These are phyloP conservation scores for Fusarium lateritium DNA, from an alignment of 2,329 filamentous ascomycete genomes.

Conservation along the genomic window DNA sequence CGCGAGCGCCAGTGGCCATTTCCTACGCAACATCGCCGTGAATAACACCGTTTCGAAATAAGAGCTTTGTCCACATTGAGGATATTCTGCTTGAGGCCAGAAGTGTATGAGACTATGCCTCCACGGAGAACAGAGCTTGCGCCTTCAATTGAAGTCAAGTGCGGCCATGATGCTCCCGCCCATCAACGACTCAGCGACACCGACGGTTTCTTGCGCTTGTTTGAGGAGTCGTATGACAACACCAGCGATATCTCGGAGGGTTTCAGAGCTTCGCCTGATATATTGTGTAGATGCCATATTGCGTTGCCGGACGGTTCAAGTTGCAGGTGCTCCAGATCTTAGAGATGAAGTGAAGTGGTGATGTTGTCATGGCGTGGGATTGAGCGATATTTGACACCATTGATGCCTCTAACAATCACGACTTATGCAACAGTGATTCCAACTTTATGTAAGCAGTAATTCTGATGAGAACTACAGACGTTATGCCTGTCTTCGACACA, in stretches of 20 bases:
- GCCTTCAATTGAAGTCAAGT: constrained; percentile 50
- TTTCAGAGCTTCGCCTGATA: constrained; percentile 23
- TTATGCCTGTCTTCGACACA: no score
- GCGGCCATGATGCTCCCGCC: constrained; percentile 52
- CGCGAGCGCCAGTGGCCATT: constrained; percentile 36
- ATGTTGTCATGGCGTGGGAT: not conserved
- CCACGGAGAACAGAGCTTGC: constrained; percentile 53
- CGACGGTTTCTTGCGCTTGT: constrained; percentile 46
- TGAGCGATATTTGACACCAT: not conserved
- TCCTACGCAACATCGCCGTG: constrained; percentile 40
- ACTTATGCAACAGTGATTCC: no score
- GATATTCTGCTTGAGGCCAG: constrained; percentile 49
- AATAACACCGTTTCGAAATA: constrained; percentile 29
- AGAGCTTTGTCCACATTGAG: constrained; percentile 41
- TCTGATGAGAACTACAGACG: no score
- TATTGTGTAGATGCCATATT: constrained; percentile 17
- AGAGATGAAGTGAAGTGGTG: not conserved
- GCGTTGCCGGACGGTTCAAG: not conserved
- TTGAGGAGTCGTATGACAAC: constrained; percentile 37
- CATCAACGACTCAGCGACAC: constrained; percentile 53
- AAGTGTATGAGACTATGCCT: constrained; percentile 54
- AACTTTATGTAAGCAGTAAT: no score
- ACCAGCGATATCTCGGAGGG: constrained; percentile 28
- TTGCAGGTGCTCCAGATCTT: no score
- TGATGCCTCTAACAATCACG: not conserved